Base-by-base conservation (phyloP, 2,329 filamentous ascomycete genomes). In the Ceratocystis albifundus region DNA sequence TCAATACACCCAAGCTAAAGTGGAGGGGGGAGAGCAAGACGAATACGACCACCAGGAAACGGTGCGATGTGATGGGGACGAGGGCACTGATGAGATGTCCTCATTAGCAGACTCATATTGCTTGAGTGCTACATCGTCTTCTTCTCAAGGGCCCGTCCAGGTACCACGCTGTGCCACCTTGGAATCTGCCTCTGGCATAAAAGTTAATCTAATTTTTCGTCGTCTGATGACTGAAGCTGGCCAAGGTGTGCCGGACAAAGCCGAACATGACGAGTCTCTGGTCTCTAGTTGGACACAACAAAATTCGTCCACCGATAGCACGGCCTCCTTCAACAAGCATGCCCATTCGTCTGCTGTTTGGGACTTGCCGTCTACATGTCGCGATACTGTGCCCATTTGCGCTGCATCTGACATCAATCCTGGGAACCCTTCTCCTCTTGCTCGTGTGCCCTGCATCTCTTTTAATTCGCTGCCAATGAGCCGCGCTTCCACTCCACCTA, bases 171-270 rank as follows among this genome's bases (percentile, higher is more conserved):
- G 61, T 20, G 17, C 53, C 15, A 61, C 44, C 10, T n/a, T 64
- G 36, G n/a, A 46, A 17, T 44, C 57, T 36, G 55, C 62, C 15
- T 32, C 53, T 12, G 53, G 44, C 12, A 22, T 64, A 36, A 65
- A 64, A 57, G 46, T 67, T 20, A 65, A 46, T 50, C 48, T 67
- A 55, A 64, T 20, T 1, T 67, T 48, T 45, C 66, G 62, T 28
- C 61, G 62, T 15, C 41, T 67, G 7, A 61, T 62, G 8, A 46
- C 41, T 5, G 50, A 36, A 30, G 22, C 48, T 28, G 44, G 65
- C 20, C 64, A 48, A 30, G 53, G 6, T 12, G 20, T 4, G 44
- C 61, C 28, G 3, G 15, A 25, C 25, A 15, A n/a, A 2, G 17
- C n/a, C 6, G 7, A 59, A 25, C 22, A 53, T 10, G 20, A 53